Base-by-base conservation (phyloP, 192 early-diverging fungal genomes). In the Obelidium mucronatum region DNA sequence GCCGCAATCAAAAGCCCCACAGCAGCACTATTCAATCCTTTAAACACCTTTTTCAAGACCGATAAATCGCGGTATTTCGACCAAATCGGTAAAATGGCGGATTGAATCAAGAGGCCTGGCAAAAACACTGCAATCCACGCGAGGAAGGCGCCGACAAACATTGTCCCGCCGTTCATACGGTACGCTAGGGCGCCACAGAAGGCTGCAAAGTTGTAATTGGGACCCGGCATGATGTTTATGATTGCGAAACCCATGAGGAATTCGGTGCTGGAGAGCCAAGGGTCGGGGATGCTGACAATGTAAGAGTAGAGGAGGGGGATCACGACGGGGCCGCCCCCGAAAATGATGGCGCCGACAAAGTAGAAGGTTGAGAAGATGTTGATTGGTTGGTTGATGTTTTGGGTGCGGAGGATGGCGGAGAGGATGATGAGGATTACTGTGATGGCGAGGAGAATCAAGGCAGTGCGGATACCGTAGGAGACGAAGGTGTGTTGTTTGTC, bases 161-260 rank as follows among this genome's bases (percentile, higher is more conserved):
- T 63, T 1, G 78, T 77, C 39, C 40, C 4, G 0, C 71, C 76
- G 2, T 68, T 74, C 31, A 75, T 62, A 15, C 86, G 79, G 52
- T 90, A 74, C 0, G 88, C 79, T 0, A 92, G 81, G 1, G 88
- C 90, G 3, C 92, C 92, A 62, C 88, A 83, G 56, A 82, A 93
- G 22, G 86, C 88, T 0, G 88, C 87, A 58, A 93, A 87, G 70
- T 93, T 93, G 79, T 91, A 93, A 62, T 90, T 92, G 31, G 90
- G 92, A 82, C 80, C 81, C 3, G 81, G 81, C 78, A 82, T 71
- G 35, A 81, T 78, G 62, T 90, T 87, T 37, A 90, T 89, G 34
- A 92, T 56, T n/a, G 90, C 90, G 11, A 91, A 77, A 2, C 90
- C 91, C 11, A 91, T 76, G 39, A 91, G 67, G 72, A 92, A 92